Evolutionary conservation across 106 monocot genomes (phyloP), one percentile per base, ranked within the genome.

Genomic region (Cymbidium sinense): DNA sequence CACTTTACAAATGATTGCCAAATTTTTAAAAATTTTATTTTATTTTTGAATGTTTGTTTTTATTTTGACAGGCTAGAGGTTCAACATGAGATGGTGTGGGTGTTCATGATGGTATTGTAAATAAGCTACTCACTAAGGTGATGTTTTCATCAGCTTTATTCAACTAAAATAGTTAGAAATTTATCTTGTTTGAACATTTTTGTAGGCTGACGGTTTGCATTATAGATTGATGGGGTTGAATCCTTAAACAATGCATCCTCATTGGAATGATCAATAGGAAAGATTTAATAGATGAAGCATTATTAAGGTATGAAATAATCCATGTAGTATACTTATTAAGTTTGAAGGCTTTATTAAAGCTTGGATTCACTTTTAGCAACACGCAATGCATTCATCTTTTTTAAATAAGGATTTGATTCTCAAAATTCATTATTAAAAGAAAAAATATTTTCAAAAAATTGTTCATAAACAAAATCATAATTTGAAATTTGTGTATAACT

Each of bases 181-280:
- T 9, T 36, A 70, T 20, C 74, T 30, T 35, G 37, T 7, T 64
- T 58, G 25, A 31, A 50, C 31, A 41, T 21, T 74, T 27, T 76
- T 83, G 75, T 84, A 37, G 29, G 12, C 54, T 36, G 23, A 78
- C 39, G 50, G 13, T 70, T 85, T 86, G 41, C 77, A 43, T 85
- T 90, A 75, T 87, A 94, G 94, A 99, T 99, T 88, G 98, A 99
- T 86, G 98, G 98, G 33, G 98, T 99, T 78, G 92, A 99, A 76
- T 76, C 98, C 23, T 88, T 99, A 84, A 94, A 99, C 74, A 99
- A 99, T 81, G 98, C 20, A 77, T 99, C 76, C 98, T 99, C 65
- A 99, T 99, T 92, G 98, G 98, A 81, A 98, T 98, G 96, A 98
- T 94, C 41, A 98, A 98, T 79, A 86, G 98, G 74, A 99, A 94